These are phyloP conservation scores for Podila minutissima DNA, from an alignment of 192 early-diverging fungal genomes.

Conservation along the genomic window DNA sequence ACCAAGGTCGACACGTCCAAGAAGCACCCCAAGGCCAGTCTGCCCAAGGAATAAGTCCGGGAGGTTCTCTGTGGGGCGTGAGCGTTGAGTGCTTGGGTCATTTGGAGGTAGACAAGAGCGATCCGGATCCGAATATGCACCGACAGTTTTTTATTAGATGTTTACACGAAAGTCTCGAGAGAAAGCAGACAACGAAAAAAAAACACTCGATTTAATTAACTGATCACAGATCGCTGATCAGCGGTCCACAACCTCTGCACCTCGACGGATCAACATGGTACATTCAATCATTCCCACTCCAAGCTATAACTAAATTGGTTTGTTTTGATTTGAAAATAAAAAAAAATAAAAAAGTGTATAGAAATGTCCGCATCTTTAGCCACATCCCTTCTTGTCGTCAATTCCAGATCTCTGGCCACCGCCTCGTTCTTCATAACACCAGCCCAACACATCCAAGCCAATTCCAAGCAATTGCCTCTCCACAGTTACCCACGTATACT, in stretches of 20 bases:
- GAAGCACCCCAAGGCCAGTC: background rate
- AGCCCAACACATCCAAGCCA: slow-evolving; percentile 24
- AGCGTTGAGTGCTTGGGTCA: background rate
- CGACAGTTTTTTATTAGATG: too few relatives aligned
- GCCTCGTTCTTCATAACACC: slow-evolving; percentile 23
- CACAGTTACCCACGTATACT: too few relatives aligned
- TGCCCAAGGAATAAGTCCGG: background rate
- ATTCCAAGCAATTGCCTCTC: background rate
- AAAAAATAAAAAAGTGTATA: slow-evolving; percentile 2
- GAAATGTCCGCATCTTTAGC: slow-evolving; percentile 49
- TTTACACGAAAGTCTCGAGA: too few relatives aligned
- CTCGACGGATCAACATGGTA: background rate
- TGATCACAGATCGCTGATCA: too few relatives aligned
- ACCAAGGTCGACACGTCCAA: slow-evolving; percentile 39
- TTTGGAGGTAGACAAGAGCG: too few relatives aligned
- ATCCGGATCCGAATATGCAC: too few relatives aligned
- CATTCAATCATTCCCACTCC: background rate
- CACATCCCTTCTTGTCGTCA: slow-evolving; percentile 48
- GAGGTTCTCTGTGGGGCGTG: background rate
- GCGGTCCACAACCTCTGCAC: background rate
- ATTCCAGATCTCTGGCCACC: slow-evolving; percentile 43
- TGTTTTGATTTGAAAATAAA: slow-evolving; percentile 15
- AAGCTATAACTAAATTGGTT: background rate
- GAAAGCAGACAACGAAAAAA: too few relatives aligned
- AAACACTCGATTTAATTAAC: too few relatives aligned